Evolutionary conservation across 2,329 filamentous ascomycete genomes (phyloP).

Genomic region (Rosellinia necatrix): DNA sequence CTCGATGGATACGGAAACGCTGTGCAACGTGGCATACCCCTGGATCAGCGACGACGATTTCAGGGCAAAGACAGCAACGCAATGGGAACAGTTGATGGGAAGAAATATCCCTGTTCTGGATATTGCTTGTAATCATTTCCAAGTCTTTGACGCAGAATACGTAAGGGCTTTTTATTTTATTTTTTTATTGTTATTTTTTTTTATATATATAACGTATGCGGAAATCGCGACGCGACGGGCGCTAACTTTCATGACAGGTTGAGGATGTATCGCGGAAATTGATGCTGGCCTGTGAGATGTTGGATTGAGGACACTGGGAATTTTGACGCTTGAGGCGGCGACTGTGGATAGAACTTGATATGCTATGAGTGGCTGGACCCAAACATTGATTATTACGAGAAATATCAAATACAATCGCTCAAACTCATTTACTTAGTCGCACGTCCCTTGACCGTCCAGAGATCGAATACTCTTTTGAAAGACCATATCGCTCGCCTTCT

Average conservation of each 20-base stretch:
- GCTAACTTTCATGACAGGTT: conserved; percentile 8
- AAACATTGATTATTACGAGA: too few relatives aligned
- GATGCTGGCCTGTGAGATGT: conserved; percentile 10
- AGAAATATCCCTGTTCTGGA: conserved; percentile 32
- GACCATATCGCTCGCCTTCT: too few relatives aligned
- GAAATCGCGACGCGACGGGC: neutral
- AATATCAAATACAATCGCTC: too few relatives aligned
- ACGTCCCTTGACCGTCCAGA: too few relatives aligned
- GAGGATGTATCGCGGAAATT: conserved; percentile 17
- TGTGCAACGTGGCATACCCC: conserved; percentile 31
- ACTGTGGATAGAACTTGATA: neutral
- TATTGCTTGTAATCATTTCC: conserved; percentile 39
- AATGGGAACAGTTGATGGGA: conserved; percentile 36
- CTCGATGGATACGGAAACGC: conserved; percentile 28
- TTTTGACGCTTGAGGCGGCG: neutral
- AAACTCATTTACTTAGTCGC: too few relatives aligned
- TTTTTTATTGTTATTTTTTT: too few relatives aligned
- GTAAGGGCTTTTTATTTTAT: conserved; percentile 16
- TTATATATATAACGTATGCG: too few relatives aligned
- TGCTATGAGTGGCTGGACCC: too few relatives aligned
- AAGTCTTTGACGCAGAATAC: conserved; percentile 31
- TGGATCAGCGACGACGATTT: conserved; percentile 26
- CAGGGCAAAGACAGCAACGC: conserved; percentile 5
- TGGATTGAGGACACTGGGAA: too few relatives aligned
- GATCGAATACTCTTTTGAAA: too few relatives aligned